These are phyloP conservation scores for Leishmania mexicana DNA, from an alignment of 208 protist genomes.

Conservation along the genomic window DNA sequence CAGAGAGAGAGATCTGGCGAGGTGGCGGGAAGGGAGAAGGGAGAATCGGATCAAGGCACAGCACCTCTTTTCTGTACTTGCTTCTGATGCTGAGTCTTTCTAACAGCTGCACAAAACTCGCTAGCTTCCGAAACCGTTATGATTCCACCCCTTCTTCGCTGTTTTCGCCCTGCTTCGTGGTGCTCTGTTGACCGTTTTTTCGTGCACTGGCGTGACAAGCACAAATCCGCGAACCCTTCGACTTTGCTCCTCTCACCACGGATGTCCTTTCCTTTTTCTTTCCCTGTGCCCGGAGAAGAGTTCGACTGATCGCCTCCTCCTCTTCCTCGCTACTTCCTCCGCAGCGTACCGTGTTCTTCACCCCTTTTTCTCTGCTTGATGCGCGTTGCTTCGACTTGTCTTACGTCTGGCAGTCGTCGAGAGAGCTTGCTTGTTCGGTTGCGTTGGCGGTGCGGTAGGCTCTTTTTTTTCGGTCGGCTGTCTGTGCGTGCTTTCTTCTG, in stretches of 20 bases:
- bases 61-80: not conserved
- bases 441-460: not conserved
- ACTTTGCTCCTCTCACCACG: not conserved
- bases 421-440: not conserved
- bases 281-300: not conserved
- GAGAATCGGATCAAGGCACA: not conserved
- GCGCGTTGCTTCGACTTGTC: not conserved
- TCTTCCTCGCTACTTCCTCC: not conserved
- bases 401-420: not conserved
- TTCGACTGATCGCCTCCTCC: not conserved
- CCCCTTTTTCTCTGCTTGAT: not conserved
- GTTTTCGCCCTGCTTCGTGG: not conserved
- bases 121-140: not conserved
- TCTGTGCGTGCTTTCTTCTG: not conserved
- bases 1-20: not conserved
- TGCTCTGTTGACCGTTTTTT: not conserved
- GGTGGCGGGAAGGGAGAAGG: not conserved
- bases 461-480: not conserved
- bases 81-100: not conserved
- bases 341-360: not conserved
- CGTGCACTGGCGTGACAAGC: not conserved
- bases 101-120: not conserved
- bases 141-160: not conserved
- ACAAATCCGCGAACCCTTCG: not conserved
- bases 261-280: not conserved